Percentiles rank a stretch among this genome's conserved stretches.
These are phyloP conservation scores for Malassezia equina DNA, from an alignment of 1,284 basidiomycete genomes.

Conservation along the genomic window DNA sequence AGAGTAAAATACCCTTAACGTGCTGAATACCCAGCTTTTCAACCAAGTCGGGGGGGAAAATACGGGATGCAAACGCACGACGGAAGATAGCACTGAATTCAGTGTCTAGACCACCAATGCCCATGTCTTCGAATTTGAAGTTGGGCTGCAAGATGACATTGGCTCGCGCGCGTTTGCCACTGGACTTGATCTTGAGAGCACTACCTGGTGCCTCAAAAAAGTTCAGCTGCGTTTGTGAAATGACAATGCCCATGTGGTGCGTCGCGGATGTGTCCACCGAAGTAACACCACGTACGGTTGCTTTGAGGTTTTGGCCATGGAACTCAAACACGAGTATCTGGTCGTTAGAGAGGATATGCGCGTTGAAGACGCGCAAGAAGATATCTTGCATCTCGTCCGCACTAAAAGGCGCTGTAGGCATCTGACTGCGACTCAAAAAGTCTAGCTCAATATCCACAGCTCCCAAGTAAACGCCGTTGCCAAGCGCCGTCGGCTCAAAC, in stretches of 20 bases:
- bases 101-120: constrained; percentile 89
- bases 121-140: constrained; percentile 99
- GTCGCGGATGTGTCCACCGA: constrained; percentile 51
- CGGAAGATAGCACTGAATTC: constrained; percentile 97
- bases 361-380: constrained; percentile 65
- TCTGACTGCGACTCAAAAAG: constrained; percentile 30
- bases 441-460: constrained; percentile 39
- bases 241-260: constrained; percentile 61
- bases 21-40: constrained; percentile 98
- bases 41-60: constrained; percentile 90
- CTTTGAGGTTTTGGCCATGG: constrained; percentile 74
- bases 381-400: constrained; percentile 71
- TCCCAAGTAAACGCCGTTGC: constrained; percentile 37
- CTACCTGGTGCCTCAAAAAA: constrained; percentile 74
- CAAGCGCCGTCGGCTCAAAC: constrained; percentile 36
- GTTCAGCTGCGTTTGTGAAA: constrained; percentile 80
- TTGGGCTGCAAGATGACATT: constrained; percentile 95
- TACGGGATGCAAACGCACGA: constrained; percentile 92
- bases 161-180: constrained; percentile 79
- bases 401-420: constrained; percentile 49
- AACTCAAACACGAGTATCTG: constrained; percentile 80
- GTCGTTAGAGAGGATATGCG: constrained; percentile 54
- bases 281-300: constrained; percentile 60
- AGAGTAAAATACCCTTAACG: constrained; percentile 91
- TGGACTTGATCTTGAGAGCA: constrained; percentile 80